Evolutionary conservation across 306 rosid genomes (phyloP), one percentile per base, ranked within the genome.

Genomic region (Cicer arietinum): DNA sequence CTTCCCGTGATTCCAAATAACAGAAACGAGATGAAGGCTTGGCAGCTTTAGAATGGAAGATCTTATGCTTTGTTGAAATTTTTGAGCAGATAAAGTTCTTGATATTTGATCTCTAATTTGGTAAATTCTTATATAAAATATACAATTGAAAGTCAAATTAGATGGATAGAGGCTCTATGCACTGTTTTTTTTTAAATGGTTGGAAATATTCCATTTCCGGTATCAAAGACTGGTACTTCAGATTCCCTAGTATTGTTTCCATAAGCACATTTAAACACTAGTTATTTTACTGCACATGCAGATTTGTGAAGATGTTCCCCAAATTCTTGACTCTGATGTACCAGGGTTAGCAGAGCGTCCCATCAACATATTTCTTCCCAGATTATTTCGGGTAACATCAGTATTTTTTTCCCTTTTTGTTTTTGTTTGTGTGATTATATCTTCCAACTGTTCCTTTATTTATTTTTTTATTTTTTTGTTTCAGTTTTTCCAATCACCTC

Each of bases 231-330:
- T 64, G 64, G 72, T 42, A 58, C 45, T 67, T 61, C 42, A 45
- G 60, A 66, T 63, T 68, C 60, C 22, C 6, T 13, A 41, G 37
- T 52, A 8, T 47, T 42, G 25, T 71, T 79, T 71, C 56, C n/a
- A 11, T 16, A 17, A 20, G 40, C 70, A 10, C 48, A 53, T 56
- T 71, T 69, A 18, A 46, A 75, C 70, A 20, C 52, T 68, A 9
- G 0, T 16, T 39, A 20, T 65, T 37, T 73, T 50, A 70, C 69
- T 47, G 52, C 43, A 37, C 61, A n/a, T 40, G 50, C 86, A 95
- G 99, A 91, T 95, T 45, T 95, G 99, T 83, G 99, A 95, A 85
- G 99, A 95, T 84, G 81, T 90, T 87, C 99, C 99, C 18, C 98
- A 95, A 86, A 77, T 88, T 78, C 99, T 95, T 81, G 98, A 95